These are phyloP conservation scores for Uronychia setigera DNA, from an alignment of 73 alveolate species.

Conservation along the genomic window DNA sequence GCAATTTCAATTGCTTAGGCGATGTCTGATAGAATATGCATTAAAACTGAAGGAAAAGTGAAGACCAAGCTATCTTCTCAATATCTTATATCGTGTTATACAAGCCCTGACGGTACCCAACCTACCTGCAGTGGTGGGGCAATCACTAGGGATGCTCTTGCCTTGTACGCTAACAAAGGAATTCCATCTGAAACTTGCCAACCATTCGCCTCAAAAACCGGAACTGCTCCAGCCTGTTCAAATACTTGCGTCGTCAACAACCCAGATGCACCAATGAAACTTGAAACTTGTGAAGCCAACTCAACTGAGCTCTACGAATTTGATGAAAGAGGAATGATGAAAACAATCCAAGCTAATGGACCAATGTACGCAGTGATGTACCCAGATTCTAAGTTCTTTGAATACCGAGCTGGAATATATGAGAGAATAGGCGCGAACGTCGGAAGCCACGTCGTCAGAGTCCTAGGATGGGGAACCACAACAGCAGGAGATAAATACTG, in stretches of 20 bases:
- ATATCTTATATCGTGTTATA: slow-evolving; percentile 33
- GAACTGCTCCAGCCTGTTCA: not conserved
- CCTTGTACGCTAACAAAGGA: not conserved
- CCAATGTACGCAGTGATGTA: not conserved
- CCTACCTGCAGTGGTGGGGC: not conserved
- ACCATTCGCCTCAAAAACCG: not conserved
- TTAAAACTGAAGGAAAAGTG: slow-evolving; percentile 31
- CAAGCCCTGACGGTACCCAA: not conserved
- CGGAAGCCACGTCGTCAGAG: slow-evolving; percentile 69
- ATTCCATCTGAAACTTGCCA: not conserved
- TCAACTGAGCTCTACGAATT: not conserved
- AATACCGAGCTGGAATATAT: too few relatives aligned
- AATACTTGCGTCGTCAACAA: not conserved
- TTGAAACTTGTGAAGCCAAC: not conserved
- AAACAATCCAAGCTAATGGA: not conserved
- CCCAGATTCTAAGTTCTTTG: too few relatives aligned
- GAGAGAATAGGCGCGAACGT: too few relatives aligned
- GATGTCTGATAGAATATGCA: slow-evolving; percentile 56
- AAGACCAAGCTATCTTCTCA: slow-evolving; percentile 50
- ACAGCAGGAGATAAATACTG: slow-evolving; percentile 46
- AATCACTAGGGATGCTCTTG: not conserved
- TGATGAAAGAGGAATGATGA: not conserved
- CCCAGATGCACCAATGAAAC: not conserved
- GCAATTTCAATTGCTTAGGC: slow-evolving; percentile 57
- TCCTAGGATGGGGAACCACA: slow-evolving; percentile 66